Evolutionary conservation across 2,329 filamentous ascomycete species (phyloP).

Genomic region (Paramyrothecium roridum): DNA sequence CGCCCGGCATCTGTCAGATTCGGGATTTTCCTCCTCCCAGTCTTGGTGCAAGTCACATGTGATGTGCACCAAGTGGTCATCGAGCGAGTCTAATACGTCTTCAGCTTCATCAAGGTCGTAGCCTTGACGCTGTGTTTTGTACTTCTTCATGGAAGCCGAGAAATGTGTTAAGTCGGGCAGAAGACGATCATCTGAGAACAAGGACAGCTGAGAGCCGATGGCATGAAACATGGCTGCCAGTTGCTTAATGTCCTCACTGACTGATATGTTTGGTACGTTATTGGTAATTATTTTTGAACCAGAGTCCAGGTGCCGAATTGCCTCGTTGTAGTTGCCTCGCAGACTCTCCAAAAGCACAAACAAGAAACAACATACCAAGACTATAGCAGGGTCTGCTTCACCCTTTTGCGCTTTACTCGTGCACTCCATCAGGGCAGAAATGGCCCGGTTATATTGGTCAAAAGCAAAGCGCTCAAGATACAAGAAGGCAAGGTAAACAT

Average conservation of each 20-base stretch:
- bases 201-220: not conserved
- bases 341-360: not conserved
- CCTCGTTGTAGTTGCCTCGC: not conserved
- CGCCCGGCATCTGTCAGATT: not conserved
- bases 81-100: not conserved
- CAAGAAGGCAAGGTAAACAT: not conserved
- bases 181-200: not conserved
- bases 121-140: not conserved
- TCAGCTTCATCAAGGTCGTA: not conserved
- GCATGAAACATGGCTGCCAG: not conserved
- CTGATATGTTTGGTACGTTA: not conserved
- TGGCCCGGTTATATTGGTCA: not conserved
- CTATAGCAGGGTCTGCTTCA: not conserved
- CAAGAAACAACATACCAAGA: not conserved
- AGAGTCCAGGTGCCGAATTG: not conserved
- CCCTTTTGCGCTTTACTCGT: not conserved
- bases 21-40: not conserved
- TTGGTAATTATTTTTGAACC: not conserved
- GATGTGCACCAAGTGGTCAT: not conserved
- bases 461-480: not conserved
- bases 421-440: not conserved
- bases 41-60: not conserved
- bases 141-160: not conserved
- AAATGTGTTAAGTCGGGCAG: not conserved
- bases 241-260: not conserved